Base-by-base conservation (phyloP, 352 stramenopile genomes). In the Globisporangium alternatum region DNA sequence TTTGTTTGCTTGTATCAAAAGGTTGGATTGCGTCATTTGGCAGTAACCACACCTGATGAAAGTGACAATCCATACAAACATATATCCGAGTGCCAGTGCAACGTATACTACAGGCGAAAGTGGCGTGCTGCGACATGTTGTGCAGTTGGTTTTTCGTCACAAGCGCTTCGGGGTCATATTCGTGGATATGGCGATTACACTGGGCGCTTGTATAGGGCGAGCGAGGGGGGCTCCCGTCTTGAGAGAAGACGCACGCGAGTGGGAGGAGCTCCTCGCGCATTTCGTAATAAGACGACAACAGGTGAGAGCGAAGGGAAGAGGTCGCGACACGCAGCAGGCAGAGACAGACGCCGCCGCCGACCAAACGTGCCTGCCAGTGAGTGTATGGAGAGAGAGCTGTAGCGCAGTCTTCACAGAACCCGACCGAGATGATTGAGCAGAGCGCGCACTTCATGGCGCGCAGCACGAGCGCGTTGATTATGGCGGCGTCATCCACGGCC, bases 391-490 rank as follows among this genome's bases (percentile, higher is more conserved):
- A 63, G 56, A 45, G 44, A 30, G 33, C 19, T 3, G 0, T n/a
- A 43, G 28, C 33, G 3, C 17, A 45, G 39, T 31, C n/a, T 15
- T 28, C 22, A 37, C 33, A 45, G 12, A 30, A 43, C 45, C 33
- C 37, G 13, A n/a, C 1, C 31, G 48, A 41, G 37, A 66, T 66
- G 61, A 66, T 66, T 39, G 61, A 66, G 52, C 39, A 66, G 17
- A 22, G n/a, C 37, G 51, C 60, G 10, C 48, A 59, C 37, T 66
- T 62, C 31, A 33, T 66, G 19, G 21, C 53, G 33, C 52, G 52
- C 43, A 56, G 39, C 12, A 53, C 41, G 19, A 39, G 35, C 15
- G 25, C 59, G 22, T 43, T 66, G 17, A 43, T 66, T 28, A 28
- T 60, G 30, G 53, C 48, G 33, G 33, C 60, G 19, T 19, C 60